Conservation (phyloP, 2,329 filamentous ascomycete genomes). For the Colletotrichum sp. region DNA sequence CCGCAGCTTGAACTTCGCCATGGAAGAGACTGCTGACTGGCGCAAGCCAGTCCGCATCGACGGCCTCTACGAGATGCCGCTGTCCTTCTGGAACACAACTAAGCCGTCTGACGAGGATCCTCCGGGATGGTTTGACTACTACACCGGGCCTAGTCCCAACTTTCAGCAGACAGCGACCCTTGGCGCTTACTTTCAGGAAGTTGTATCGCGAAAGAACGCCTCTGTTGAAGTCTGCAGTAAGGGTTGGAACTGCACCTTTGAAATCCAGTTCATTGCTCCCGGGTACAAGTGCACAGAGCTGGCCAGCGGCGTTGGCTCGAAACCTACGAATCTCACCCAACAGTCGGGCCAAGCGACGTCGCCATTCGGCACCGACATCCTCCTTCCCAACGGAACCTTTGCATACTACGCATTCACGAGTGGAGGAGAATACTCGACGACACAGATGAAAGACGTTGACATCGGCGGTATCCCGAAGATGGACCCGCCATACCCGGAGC, state of each 20-base stretch:
- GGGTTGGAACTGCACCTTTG: conserved; percentile 41
- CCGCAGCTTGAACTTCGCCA: conserved; percentile 35
- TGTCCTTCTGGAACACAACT: conserved; percentile 38
- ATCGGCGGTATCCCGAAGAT: conserved; percentile 32
- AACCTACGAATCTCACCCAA: conserved; percentile 24
- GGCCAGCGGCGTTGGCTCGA: conserved; percentile 30
- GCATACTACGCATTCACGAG: conserved; percentile 35
- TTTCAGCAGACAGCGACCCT: conserved; percentile 32
- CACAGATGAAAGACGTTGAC: conserved; percentile 27
- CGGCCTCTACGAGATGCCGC: conserved; percentile 29
- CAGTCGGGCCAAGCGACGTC: conserved; percentile 26
- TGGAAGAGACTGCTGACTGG: conserved; percentile 39
- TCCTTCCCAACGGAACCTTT: conserved; percentile 31
- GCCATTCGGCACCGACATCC: conserved; percentile 31
- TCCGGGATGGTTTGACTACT: conserved; percentile 36
- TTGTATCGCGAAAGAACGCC: conserved; percentile 28
- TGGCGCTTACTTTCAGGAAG: conserved; percentile 28
- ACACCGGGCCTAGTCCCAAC: conserved; percentile 28
- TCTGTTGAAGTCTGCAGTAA: conserved; percentile 34
- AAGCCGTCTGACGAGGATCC: conserved; percentile 23
- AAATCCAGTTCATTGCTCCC: conserved; percentile 35
- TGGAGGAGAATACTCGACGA: conserved; percentile 31
- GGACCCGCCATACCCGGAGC: conserved; percentile 25
- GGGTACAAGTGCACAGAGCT: conserved; percentile 39
- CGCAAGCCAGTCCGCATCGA: conserved; percentile 34